These are phyloP conservation scores for Agrocybe praecox DNA, from an alignment of 768 basidiomycete genomes.

Conservation along the genomic window DNA sequence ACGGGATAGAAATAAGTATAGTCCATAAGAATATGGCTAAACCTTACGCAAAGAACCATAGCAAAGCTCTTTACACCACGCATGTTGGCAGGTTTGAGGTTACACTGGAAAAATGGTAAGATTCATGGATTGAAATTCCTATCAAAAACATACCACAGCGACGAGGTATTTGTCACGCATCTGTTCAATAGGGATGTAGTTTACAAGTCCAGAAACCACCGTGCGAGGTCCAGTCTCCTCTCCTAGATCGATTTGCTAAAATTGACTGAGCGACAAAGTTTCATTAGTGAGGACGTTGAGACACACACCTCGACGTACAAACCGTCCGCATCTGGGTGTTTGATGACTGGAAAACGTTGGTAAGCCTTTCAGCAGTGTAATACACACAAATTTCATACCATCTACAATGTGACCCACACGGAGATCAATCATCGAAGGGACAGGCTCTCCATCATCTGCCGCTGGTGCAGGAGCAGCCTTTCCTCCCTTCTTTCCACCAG, in stretches of 20 bases:
- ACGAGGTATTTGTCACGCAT: constrained; percentile 86
- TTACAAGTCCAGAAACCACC: constrained; percentile 94
- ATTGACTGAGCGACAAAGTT: constrained; percentile 14
- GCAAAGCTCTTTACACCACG: constrained; percentile 97
- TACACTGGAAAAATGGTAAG: constrained; percentile 55
- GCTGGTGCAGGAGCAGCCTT: constrained; percentile 53
- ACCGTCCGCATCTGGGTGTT: constrained; percentile 96
- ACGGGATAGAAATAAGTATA: constrained; percentile 2
- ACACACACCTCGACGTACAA: constrained; percentile 87
- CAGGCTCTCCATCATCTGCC: constrained; percentile 78
- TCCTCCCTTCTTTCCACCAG: constrained; percentile 23
- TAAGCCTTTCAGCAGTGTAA: not conserved
- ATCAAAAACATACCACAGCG: constrained; percentile 61
- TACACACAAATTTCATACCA: constrained; percentile 49
- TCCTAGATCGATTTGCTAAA: constrained; percentile 92
- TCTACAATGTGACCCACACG: constrained; percentile 93
- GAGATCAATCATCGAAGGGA: constrained; percentile 96
- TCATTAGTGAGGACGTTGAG: not conserved
- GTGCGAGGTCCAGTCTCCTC: constrained; percentile 95
- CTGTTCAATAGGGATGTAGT: constrained; percentile 94
- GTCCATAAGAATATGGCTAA: not conserved
- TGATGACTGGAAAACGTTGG: constrained; percentile 63
- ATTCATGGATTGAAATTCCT: not conserved
- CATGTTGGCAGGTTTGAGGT: constrained; percentile 96
- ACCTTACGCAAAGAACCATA: constrained; percentile 90